phyloP scores from a whole-genome alignment of 2,329 filamentous ascomycete genomes.

The Remersonia thermophila region DNA sequence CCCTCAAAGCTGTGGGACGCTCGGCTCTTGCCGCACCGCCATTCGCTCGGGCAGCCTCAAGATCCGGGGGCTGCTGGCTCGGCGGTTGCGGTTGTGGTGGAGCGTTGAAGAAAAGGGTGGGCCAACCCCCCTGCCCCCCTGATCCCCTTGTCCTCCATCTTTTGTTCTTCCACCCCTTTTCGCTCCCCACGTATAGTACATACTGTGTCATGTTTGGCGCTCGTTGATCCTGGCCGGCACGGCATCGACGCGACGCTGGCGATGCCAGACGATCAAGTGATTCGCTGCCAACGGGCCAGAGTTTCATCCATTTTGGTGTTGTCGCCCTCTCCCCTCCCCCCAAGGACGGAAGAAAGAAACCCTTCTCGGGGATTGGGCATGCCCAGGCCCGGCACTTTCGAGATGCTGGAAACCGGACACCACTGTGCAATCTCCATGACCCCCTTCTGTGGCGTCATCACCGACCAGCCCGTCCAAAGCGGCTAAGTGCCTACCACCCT shows the following conservation, averaged over 20 bases:
- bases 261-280: background rate
- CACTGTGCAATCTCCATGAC: background rate
- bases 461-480: conserved; percentile 5
- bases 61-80: background rate
- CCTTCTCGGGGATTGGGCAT: background rate
- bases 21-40: background rate
- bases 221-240: background rate
- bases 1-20: background rate
- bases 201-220: too few relatives aligned
- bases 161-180: conserved; percentile 3
- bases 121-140: too few relatives aligned
- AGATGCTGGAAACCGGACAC: too few relatives aligned
- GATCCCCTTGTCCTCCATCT: background rate
- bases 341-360: background rate
- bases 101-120: background rate
- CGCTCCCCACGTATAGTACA: too few relatives aligned
- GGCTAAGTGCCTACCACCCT: conserved; percentile 2
- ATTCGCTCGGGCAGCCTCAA: conserved; percentile 1
- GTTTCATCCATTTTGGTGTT: too few relatives aligned
- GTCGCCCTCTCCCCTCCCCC: too few relatives aligned
- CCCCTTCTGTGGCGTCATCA: background rate
- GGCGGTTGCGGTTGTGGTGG: conserved; percentile 2
- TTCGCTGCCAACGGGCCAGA: background rate
- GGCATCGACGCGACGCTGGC: background rate
- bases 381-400: background rate